Evolutionary conservation across 495 filamentous ascomycete genomes (phyloP), one percentile per base, ranked within the genome.

Genomic region (Cercophora sp.): DNA sequence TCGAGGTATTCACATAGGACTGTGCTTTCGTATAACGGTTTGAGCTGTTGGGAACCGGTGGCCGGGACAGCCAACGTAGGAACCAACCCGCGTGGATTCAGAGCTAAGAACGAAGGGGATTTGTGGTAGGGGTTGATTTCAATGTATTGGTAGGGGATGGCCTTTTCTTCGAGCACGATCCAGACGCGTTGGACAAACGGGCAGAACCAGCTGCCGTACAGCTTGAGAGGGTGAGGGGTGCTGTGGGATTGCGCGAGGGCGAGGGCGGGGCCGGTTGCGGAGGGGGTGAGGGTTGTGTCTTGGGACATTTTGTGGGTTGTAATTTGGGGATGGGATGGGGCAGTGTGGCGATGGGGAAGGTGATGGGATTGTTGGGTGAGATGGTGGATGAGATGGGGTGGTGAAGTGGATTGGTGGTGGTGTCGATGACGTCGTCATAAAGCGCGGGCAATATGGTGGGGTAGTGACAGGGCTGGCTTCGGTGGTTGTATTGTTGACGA

Each of bases 111-210:
- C 8, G 75, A 78, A 25, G 76, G 65, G 0, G 76, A 77, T 58
- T 88, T 88, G 62, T 80, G 66, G 76, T 87, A 87, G 4, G 86
- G 85, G 62, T 87, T 85, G 57, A 84, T 75, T 60, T 91, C 84
- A 57, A 87, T 76, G 65, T 86, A 88, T 60, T 88, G 78, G 62
- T 88, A 82, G 34, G 82, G 80, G 45, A 86, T 83, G n/a, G 71
- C 51, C 59, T 89, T 88, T 67, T 89, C 85, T 58, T 79, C 79
- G 29, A 89, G 71, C 10, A 81, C 78, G 51, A 84, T 77, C 81
- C 83, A 88, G 18, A 77, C 74, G 10, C 84, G 76, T 65, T 88
- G 84, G 4, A 87, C 78, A 55, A 78, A 78, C 15, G 76, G 76
- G 59, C 75, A 78, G 65, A 79, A 79, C 74, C 74, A 77, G 16